Evolutionary conservation across 257 asterid genomes (phyloP).

Genomic region (Salvia miltiorrhiza): DNA sequence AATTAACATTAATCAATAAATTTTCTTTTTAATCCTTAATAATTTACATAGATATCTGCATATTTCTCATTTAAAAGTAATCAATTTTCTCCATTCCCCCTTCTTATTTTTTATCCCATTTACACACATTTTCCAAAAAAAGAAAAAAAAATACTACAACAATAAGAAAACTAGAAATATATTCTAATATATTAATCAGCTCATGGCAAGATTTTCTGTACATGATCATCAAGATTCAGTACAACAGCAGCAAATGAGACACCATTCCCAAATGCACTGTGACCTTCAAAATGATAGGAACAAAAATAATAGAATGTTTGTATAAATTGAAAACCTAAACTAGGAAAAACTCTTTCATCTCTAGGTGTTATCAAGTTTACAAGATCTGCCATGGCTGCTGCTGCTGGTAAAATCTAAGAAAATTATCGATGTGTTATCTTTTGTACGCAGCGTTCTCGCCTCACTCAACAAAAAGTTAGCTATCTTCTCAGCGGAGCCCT

Average conservation of each 20-base stretch:
- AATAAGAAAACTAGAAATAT: not conserved
- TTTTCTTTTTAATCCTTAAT: too few relatives aligned
- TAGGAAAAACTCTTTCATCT: not conserved
- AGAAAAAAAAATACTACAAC: too few relatives aligned
- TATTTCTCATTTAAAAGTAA: too few relatives aligned
- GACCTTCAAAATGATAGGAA: constrained; percentile 14
- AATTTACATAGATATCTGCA: too few relatives aligned
- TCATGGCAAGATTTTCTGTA: constrained; percentile 24
- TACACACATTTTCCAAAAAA: not conserved
- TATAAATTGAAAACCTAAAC: constrained; percentile 13
- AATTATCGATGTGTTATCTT: constrained; percentile 83
- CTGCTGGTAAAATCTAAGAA: constrained; percentile 60
- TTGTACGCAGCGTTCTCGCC: constrained; percentile 76
- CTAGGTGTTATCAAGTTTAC: constrained; percentile 45
- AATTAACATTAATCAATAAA: too few relatives aligned
- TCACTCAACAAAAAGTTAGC: constrained; percentile 72
- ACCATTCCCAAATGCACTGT: constrained; percentile 6
- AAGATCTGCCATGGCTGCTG: constrained; percentile 33
- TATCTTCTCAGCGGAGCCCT: constrained; percentile 57
- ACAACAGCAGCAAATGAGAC: constrained; percentile 12
- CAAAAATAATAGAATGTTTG: constrained; percentile 18
- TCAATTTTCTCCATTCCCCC: too few relatives aligned
- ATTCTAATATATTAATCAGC: constrained; percentile 5
- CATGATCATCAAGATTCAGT: constrained; percentile 20
- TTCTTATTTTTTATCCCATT: too few relatives aligned